Evolutionary conservation across 768 basidiomycete species (phyloP), one percentile per base, ranked within the genome.

Genomic region (Russula dissimulans): DNA sequence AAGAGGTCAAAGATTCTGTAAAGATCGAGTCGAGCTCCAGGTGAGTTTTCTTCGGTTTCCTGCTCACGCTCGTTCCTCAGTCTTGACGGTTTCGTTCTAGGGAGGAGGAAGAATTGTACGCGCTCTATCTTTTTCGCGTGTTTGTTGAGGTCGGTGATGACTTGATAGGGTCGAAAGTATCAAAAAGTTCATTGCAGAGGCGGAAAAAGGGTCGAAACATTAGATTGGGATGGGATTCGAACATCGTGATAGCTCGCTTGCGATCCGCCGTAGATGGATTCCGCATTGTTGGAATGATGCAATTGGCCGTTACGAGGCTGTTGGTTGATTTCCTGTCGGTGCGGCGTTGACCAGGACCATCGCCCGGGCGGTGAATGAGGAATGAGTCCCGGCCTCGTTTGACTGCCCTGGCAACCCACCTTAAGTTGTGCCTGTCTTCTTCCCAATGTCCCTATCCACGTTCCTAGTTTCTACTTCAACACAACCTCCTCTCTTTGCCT

Each of bases 91-190:
- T 42, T 50, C 44, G 15, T 41, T 69, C 18, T 67, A 91, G 89
- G 63, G 89, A 92, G 72, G 91, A 93, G 71, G 90, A 89, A 69
- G 78, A 84, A 65, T 92, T 92, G 90, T 92, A 75, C 72, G 81
- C 82, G 70, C 65, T 44, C 43, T 39, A 56, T 60, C 7, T 54
- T 41, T 53, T 61, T 65, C 15, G 18, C 26, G 8, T 34, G 60
- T 18, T 42, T 39, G 22, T 56, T 39, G 22, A 66, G 66, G 67
- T 69, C 72, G 67, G 67, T 71, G 67, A 71, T 66, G 71, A 81
- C 75, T 73, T 61, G 72, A 67, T 70, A 81, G 80, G 78, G 73
- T 76, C 65, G 68, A 78, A 76, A 92, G 90, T 71, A 89, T 92
- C 75, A 77, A 80, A 71, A 84, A 84, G 52, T 92, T 89, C 70